These are phyloP conservation scores for Miscanthus lutarioriparius DNA, from an alignment of 176 grass and related monocot genomes.

Conservation along the genomic window DNA sequence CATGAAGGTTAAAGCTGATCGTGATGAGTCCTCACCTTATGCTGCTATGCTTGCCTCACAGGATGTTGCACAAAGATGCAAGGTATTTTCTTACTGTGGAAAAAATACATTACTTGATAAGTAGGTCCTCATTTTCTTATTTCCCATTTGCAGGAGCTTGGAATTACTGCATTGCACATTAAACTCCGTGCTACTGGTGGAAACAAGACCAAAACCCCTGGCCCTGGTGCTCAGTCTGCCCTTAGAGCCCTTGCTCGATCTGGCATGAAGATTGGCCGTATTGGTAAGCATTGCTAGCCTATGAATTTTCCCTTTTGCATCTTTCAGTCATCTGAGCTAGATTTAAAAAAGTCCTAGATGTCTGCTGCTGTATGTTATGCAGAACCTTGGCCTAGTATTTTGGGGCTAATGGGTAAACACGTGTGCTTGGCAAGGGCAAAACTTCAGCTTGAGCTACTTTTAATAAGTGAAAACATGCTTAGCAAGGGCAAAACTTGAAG, in stretches of 20 bases:
- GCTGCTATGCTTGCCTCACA: conserved; percentile 71
- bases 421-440: background rate
- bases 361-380: background rate
- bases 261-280: conserved; percentile 64
- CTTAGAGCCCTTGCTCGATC: conserved; percentile 56
- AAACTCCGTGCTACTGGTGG: conserved; percentile 63
- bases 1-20: conserved; percentile 68
- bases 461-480: background rate
- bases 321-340: background rate
- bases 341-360: background rate
- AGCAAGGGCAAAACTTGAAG: background rate
- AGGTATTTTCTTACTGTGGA: conserved; percentile 20
- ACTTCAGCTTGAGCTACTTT: background rate
- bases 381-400: background rate
- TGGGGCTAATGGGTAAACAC: background rate
- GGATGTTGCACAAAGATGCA: conserved; percentile 68
- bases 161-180: conserved; percentile 56
- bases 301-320: background rate
- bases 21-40: conserved; percentile 65
- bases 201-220: conserved; percentile 54
- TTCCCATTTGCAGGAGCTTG: conserved; percentile 33
- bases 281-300: conserved; percentile 24
- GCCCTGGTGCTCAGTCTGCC: conserved; percentile 51
- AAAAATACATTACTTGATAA: background rate
- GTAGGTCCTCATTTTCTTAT: background rate